Conservation (phyloP, 2,329 filamentous ascomycete species). For the Penicillium psychrosexuale region DNA sequence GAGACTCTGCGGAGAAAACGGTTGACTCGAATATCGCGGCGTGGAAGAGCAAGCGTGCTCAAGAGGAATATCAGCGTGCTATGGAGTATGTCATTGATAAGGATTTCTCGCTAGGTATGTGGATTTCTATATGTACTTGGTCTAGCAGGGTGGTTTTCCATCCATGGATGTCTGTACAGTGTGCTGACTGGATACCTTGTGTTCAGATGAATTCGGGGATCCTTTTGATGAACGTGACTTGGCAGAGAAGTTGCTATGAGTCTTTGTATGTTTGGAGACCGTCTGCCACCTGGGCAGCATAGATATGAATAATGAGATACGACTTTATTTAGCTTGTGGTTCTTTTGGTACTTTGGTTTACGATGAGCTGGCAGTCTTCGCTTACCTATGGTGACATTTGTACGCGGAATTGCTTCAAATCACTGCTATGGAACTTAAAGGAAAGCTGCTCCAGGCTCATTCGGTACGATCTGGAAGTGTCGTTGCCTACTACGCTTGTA, state of each 20-base stretch:
- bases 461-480: not conserved
- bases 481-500: not conserved
- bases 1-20: slow-evolving; percentile 14
- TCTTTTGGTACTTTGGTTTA: not conserved
- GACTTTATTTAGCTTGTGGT: slow-evolving; percentile 7
- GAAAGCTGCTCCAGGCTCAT: too few species aligned
- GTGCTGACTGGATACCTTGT: not conserved
- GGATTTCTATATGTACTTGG: not conserved
- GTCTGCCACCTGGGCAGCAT: slow-evolving; percentile 4
- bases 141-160: not conserved
- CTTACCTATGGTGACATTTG: not conserved
- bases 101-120: slow-evolving; percentile 50
- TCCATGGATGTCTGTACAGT: not conserved
- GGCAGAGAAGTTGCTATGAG: slow-evolving; percentile 24
- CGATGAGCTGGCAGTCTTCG: not conserved
- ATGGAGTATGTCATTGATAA: slow-evolving; percentile 52
- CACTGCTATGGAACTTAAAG: not conserved
- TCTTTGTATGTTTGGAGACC: not conserved
- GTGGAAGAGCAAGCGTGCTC: slow-evolving; percentile 57
- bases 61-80: slow-evolving; percentile 54
- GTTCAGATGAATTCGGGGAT: slow-evolving; percentile 46
- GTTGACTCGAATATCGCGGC: slow-evolving; percentile 49
- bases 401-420: not conserved
- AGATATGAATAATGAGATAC: slow-evolving; percentile 30
- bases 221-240: slow-evolving; percentile 45